Base-by-base conservation (phyloP, 2,329 filamentous ascomycete species). In the Pestalotiopsis sp. region DNA sequence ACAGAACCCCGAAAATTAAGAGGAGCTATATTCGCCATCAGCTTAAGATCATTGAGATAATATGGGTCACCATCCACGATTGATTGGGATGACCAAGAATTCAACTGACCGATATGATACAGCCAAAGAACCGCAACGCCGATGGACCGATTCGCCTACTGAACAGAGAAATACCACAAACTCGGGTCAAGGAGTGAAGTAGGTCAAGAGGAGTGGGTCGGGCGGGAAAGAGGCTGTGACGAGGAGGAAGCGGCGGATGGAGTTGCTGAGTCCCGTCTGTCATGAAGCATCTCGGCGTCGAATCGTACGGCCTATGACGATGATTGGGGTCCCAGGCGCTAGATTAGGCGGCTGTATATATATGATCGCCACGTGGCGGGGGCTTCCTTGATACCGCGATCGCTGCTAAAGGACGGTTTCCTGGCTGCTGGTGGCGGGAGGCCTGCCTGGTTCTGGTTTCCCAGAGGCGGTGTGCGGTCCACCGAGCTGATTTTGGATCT, bases 51-150 rank as follows among this genome's bases (percentile, higher is more conserved):
- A 68, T 31, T 69, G 70, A 58, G 63, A 67, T 66, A 65, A 66
- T 61, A 59, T 69, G 59, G 68, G 68, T 68, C 66, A 67, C 69
- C 61, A 41, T 67, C 69, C 67, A 61, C 58, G 59, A 69, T 62
- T 69, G 64, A 77, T 78, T 78, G 75, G 78, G 17, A 23, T n/a
- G n/a, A 9, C 14, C 20, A n/a, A 77, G 70, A 74, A 72, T 36
- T 9, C 59, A 69, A 81, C 81, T 81, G 76, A 82, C 81, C 80
- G 81, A 81, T 82, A 82, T 81, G 76, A 78, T 81, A 82, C 79
- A 81, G 76, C 66, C 75, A 76, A 36, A 70, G 72, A 70, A 75
- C 72, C 74, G 71, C 71, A 76, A 69, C 56, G 69, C 66, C 68
- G 70, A 74, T 72, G 72, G 70, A 72, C 71, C 70, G 76, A 75